Conservation (phyloP, 441 rosid genomes). For the Populus hybrid region DNA sequence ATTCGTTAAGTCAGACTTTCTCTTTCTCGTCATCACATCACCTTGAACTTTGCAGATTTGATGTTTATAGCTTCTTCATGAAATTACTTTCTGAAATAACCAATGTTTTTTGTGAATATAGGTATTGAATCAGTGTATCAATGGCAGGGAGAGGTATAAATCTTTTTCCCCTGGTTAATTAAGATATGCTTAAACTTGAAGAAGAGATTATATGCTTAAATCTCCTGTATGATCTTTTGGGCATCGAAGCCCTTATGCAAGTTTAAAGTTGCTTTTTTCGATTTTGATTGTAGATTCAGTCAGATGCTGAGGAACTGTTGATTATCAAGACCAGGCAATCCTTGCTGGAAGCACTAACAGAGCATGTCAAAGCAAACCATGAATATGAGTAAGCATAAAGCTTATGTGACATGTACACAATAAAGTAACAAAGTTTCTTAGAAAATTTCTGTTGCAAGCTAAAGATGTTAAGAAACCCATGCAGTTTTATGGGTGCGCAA, state of each 20-base stretch:
- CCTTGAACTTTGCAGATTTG: not conserved
- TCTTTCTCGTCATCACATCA: not conserved
- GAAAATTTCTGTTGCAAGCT: not conserved
- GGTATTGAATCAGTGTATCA: slow-evolving; percentile 26
- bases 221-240: not conserved
- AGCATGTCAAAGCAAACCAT: slow-evolving; percentile 89
- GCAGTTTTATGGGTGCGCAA: not conserved
- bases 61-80: not conserved
- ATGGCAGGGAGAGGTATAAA: slow-evolving; percentile 26
- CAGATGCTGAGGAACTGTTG: slow-evolving; percentile 81
- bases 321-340: slow-evolving; percentile 96
- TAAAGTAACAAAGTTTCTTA: not conserved
- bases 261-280: not conserved
- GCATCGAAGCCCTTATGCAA: not conserved
- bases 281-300: slow-evolving; percentile 51
- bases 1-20: not conserved
- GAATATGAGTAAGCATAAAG: slow-evolving; percentile 73
- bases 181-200: not conserved
- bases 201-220: not conserved
- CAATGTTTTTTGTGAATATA: not conserved
- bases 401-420: not conserved
- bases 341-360: slow-evolving; percentile 70
- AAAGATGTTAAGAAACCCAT: not conserved
- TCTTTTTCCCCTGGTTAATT: not conserved
- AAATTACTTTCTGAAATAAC: slow-evolving; percentile 6